Conservation (phyloP, 352 stramenopile genomes). For the Paralagenidium karlingii region DNA sequence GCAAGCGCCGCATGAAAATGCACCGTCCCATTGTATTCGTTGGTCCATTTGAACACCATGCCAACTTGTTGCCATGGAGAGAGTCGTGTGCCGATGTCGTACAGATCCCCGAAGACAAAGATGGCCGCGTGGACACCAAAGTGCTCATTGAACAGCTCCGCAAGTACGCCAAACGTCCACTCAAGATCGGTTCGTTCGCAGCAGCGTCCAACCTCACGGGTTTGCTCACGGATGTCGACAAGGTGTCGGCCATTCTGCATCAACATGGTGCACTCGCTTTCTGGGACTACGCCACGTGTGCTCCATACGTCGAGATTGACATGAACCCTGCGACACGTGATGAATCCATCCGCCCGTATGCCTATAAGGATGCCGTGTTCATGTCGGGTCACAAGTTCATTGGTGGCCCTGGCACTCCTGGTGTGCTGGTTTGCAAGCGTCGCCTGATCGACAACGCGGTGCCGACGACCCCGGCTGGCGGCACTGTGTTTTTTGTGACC, state of each 20-base stretch:
- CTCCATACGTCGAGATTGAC: constrained; percentile 87
- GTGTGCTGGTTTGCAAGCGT: constrained; percentile 94
- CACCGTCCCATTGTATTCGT: constrained; percentile 78
- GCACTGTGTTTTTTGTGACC: constrained; percentile 45
- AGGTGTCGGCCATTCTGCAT: constrained; percentile 85
- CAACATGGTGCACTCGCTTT: constrained; percentile 84
- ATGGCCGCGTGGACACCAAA: constrained; percentile 35
- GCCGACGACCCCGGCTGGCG: constrained; percentile 32
- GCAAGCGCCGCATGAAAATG: constrained; percentile 2
- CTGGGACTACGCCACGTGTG: constrained; percentile 94
- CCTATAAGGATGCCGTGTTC: constrained; percentile 91
- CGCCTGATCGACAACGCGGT: constrained; percentile 42
- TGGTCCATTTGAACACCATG: constrained; percentile 95
- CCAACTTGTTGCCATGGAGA: constrained; percentile 94
- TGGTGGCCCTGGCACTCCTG: constrained; percentile 85
- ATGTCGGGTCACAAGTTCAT: constrained; percentile 96
- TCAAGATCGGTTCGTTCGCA: constrained; percentile 85
- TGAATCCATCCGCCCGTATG: constrained; percentile 10
- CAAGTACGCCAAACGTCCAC: constrained; percentile 29
- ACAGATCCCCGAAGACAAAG: constrained; percentile 36
- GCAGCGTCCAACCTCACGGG: constrained; percentile 95
- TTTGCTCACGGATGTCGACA: constrained; percentile 81
- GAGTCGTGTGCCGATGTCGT: constrained; percentile 84
- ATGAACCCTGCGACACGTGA: constrained; percentile 89
- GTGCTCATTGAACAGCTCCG: constrained; percentile 37